phyloP scores from a whole-genome alignment of 2,329 filamentous ascomycete genomes.

The Apiospora rasikravindrae region DNA sequence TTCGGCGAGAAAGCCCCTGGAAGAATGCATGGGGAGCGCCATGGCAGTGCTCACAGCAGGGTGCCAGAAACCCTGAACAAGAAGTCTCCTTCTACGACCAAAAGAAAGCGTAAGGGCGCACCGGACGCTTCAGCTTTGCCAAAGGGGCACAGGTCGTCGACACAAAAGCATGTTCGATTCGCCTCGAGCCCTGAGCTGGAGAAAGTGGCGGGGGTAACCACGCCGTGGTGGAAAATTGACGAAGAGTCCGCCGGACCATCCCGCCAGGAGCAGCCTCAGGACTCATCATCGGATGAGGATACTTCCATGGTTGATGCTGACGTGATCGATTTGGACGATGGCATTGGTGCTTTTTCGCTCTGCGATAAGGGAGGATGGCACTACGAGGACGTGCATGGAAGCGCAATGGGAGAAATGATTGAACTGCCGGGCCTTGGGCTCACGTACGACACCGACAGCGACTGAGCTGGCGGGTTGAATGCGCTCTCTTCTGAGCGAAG shows the following conservation, averaged over 20 bases:
- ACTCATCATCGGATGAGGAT: not conserved
- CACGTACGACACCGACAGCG: not conserved
- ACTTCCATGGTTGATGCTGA: not conserved
- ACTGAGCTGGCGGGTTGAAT: not conserved
- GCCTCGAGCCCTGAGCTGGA: not conserved
- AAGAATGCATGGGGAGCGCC: not conserved
- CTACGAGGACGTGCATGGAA: not conserved
- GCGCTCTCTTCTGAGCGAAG: not conserved
- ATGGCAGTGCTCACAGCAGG: not conserved
- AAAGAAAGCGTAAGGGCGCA: not conserved
- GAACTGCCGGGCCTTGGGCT: not conserved
- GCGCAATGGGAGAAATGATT: not conserved
- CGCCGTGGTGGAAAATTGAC: not conserved
- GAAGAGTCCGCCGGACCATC: not conserved
- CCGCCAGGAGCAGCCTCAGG: not conserved
- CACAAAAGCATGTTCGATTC: not conserved
- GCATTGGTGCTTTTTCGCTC: not conserved
- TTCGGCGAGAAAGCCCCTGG: not conserved
- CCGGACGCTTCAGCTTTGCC: not conserved
- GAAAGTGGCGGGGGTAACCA: not conserved
- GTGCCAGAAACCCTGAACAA: not conserved
- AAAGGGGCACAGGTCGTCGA: not conserved
- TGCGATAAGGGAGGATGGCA: slow-evolving; percentile 6
- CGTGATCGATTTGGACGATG: not conserved
- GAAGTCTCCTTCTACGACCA: not conserved